Evolutionary conservation across 306 rosid genomes (phyloP).

Genomic region (Datisca glomerata): DNA sequence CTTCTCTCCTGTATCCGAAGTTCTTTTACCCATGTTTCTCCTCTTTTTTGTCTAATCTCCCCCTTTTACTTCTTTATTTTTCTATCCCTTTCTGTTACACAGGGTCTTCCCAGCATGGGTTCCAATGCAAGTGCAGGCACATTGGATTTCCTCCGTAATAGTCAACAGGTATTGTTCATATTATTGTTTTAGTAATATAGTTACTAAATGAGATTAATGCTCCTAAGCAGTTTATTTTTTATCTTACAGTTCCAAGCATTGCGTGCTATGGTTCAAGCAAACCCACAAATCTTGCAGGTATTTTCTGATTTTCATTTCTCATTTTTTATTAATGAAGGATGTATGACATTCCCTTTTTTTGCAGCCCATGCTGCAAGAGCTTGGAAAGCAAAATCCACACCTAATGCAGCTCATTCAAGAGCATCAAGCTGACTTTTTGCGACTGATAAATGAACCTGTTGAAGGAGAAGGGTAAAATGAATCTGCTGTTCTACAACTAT

Average conservation of each 20-base stretch:
- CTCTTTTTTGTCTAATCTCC: neutral
- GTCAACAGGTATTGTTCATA: conserved; percentile 23
- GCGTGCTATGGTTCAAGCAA: conserved; percentile 36
- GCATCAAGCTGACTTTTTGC: conserved; percentile 33
- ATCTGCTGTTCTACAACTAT: neutral
- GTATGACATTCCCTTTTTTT: neutral
- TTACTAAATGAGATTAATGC: too few relatives aligned
- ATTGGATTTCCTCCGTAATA: conserved; percentile 32
- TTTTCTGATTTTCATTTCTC: neutral
- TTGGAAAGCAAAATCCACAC: conserved; percentile 31
- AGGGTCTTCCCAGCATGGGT: conserved; percentile 34
- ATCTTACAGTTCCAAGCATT: conserved; percentile 27
- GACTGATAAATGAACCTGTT: conserved; percentile 33
- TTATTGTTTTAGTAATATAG: too few relatives aligned
- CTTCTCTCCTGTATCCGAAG: too few relatives aligned
- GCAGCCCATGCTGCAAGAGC: conserved; percentile 40
- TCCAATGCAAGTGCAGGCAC: conserved; percentile 23
- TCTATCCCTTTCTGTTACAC: neutral
- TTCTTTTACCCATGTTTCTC: too few relatives aligned
- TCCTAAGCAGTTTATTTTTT: neutral
- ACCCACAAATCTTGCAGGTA: conserved; percentile 33
- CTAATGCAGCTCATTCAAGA: conserved; percentile 33
- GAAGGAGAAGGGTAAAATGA: conserved; percentile 28
- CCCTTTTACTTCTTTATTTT: neutral
- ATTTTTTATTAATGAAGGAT: neutral